These are phyloP conservation scores for Nicotiana undulata DNA, from an alignment of 257 asterid species.

Conservation along the genomic window DNA sequence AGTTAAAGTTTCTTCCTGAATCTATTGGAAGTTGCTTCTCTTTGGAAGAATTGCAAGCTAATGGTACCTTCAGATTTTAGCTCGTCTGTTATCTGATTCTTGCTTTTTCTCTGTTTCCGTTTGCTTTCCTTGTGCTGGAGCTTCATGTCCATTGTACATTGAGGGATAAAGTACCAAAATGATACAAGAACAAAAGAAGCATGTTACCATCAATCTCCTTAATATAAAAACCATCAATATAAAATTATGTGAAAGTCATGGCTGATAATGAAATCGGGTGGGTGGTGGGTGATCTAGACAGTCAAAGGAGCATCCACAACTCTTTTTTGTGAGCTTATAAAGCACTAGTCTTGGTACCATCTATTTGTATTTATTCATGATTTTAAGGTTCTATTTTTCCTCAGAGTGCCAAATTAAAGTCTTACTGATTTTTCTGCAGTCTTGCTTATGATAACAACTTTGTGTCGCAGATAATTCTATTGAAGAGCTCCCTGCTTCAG, in stretches of 20 bases:
- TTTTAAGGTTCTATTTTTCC: not conserved
- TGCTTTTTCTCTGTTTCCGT: not conserved
- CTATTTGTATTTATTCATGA: not conserved
- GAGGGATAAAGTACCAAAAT: not conserved
- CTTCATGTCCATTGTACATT: not conserved
- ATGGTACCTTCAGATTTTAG: constrained; percentile 47
- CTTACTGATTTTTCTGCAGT: not conserved
- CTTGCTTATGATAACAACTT: constrained; percentile 1
- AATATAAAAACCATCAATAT: not conserved
- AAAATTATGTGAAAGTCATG: not conserved
- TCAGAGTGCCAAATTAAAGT: not conserved
- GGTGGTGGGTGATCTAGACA: not conserved
- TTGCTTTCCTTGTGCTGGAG: not conserved
- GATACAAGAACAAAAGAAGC: not conserved
- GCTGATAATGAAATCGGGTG: not conserved
- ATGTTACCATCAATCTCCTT: not conserved
- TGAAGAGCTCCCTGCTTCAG: constrained; percentile 80
- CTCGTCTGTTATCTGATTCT: not conserved
- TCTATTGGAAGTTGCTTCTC: constrained; percentile 94
- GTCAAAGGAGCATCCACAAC: not conserved
- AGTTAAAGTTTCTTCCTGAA: constrained; percentile 74
- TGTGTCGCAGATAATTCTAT: constrained; percentile 60
- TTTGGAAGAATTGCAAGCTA: constrained; percentile 90
- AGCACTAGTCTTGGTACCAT: not conserved
- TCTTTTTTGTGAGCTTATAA: not conserved